Evolutionary conservation across 179 eudicot species (phyloP), one percentile per base, ranked within the genome.

Genomic region (Gypsophila paniculata): DNA sequence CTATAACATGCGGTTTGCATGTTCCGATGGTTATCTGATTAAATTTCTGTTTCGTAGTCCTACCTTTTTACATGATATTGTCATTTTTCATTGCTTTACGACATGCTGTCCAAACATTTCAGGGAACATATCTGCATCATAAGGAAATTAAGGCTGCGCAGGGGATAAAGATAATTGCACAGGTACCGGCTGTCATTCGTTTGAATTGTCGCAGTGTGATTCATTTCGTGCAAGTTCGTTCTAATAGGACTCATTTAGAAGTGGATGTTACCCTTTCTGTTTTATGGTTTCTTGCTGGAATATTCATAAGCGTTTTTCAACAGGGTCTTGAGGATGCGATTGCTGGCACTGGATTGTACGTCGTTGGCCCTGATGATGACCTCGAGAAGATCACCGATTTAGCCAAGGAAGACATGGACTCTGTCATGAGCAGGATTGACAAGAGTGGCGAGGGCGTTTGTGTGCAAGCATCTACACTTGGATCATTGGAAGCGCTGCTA

Each of bases 261-360:
- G 34, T 29, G 34, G 34, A 29, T 52, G 21, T 18, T 34, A 2
- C 48, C 46, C 10, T 42, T 42, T 42, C 46, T 42, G 1, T 42
- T 29, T 29, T 53, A 3, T 32, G 5, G 64, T 13, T 46, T 48
- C 36, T 66, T 4, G 48, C 23, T 22, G 18, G 54, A 23, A 46
- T 46, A 46, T 34, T 17, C 14, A 21, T 19, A 19, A 2, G 0
- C 22, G 46, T 65, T 65, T 29, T 29, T 9, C 17, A 49, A n/a
- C 76, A 94, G 99, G 96, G 97, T 61, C 96, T 94, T 78, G 96
- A 94, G 85, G 97, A 94, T 78, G 94, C 92, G 8, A 86, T 94
- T 79, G 96, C 96, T 15, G 99, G 99, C 66, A 89, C 97, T 19
- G 81, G 82, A 59, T 80, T 94, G 18, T 80, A 91, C 82, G 91